Conservation (phyloP, 2,329 filamentous ascomycete genomes). For the Penicillium fuscoglaucum region DNA sequence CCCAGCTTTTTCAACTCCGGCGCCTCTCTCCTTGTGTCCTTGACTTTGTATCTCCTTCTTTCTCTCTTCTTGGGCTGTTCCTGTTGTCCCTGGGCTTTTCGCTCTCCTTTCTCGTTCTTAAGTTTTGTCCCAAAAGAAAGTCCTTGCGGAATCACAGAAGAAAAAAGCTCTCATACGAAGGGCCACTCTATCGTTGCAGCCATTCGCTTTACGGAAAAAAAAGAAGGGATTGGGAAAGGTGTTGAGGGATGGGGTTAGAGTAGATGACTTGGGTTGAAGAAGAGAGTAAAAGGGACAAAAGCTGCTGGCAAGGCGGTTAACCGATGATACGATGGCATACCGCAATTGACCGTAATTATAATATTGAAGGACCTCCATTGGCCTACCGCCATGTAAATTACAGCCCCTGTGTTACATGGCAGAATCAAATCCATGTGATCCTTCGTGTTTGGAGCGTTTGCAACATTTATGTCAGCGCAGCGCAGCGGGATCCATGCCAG, state of each 20-base stretch:
- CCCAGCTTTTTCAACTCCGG: constrained; percentile 8
- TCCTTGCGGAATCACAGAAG: constrained; percentile 30
- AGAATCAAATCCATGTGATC: constrained; percentile 18
- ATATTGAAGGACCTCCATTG: neutral
- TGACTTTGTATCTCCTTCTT: constrained; percentile 20
- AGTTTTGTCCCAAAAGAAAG: constrained; percentile 16
- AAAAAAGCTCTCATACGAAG: constrained; percentile 38
- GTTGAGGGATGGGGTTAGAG: constrained; percentile 17
- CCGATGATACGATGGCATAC: constrained; percentile 9
- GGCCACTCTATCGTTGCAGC: constrained; percentile 36
- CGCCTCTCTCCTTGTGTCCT: constrained; percentile 9
- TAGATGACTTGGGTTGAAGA: constrained; percentile 18
- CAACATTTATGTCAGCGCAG: constrained; percentile 29
- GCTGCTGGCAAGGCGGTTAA: constrained; percentile 22
- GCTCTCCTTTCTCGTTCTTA: constrained; percentile 16
- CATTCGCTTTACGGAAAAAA: constrained; percentile 43
- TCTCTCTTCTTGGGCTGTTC: constrained; percentile 8
- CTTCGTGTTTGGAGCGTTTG: constrained; percentile 26
- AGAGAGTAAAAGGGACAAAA: constrained; percentile 29
- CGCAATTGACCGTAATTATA: neutral
- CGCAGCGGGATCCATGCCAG: constrained; percentile 29
- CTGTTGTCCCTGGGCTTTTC: constrained; percentile 16
- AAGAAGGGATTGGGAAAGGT: constrained; percentile 18
- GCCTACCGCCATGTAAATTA: constrained; percentile 4
- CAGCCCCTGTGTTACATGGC: constrained; percentile 8